A percentile compares a stretch with the other conserved stretches of the same genome.
Conservation (phyloP, 176 grass and related monocot species). For the Eleusine coracana region DNA sequence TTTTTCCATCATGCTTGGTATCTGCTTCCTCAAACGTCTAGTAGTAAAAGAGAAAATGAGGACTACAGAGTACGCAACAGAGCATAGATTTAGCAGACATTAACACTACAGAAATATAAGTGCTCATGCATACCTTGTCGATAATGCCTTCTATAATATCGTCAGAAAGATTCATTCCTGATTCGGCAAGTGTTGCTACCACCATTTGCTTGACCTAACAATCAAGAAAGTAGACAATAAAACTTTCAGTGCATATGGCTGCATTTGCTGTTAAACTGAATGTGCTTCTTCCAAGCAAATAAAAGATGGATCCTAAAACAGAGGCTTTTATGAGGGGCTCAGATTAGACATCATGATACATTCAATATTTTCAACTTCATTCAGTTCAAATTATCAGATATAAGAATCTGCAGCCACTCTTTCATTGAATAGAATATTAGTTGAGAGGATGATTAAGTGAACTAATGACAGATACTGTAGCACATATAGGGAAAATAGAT, state of each 20-base stretch:
- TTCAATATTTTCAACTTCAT: background rate
- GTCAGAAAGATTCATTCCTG: conserved; percentile 76
- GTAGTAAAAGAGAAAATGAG: conserved; percentile 28
- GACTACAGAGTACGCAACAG: conserved; percentile 1
- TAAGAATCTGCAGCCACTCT: background rate
- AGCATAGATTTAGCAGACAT: conserved; percentile 41
- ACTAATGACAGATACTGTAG: conserved; percentile 12
- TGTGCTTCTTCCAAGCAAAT: conserved; percentile 35
- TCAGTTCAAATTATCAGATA: conserved; percentile 20
- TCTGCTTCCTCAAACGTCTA: conserved; percentile 83
- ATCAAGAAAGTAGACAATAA: conserved; percentile 36
- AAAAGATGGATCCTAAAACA: conserved; percentile 22
- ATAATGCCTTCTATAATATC: conserved; percentile 74
- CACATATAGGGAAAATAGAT: conserved; percentile 9
- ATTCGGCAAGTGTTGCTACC: conserved; percentile 75
- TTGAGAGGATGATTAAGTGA: conserved; percentile 4
- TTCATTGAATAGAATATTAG: conserved; percentile 16
- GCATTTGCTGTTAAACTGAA: conserved; percentile 14
- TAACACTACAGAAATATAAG: conserved; percentile 18
- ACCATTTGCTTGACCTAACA: conserved; percentile 85
- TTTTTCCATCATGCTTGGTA: conserved; percentile 78
- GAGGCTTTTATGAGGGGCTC: background rate
- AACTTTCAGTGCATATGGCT: conserved; percentile 19
- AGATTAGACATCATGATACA: background rate
- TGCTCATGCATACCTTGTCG: conserved; percentile 52